Base-by-base conservation (phyloP, 306 rosid genomes). In the Dalbergia oliveri region DNA sequence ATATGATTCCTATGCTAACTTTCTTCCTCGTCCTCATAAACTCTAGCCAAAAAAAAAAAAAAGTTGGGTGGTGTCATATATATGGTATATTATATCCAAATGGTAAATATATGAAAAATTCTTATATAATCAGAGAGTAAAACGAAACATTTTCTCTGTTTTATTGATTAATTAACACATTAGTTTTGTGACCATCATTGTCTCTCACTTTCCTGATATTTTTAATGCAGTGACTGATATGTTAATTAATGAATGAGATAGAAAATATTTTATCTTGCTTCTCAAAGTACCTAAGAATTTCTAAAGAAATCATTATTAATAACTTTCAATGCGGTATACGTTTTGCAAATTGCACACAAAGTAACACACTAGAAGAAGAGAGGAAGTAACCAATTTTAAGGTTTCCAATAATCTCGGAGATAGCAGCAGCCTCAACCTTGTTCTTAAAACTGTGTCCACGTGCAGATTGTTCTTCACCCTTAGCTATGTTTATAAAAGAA, bases 1-100 rank as follows among this genome's bases (percentile, higher is more conserved):
- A 86, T 82, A 90, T 90, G 62, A 88, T 85, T 64, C 91, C 91
- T 47, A 90, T 72, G 81, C 91, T 82, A 8, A 84, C 85, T 68
- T 82, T 86, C 83, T 23, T 81, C 77, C 56, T 72, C 19, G 80
- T 82, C 33, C 16, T 9, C 4, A 5, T 62, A 75, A 57, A 84
- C 51, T 82, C 91, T 86, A 60, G n/a, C 6, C 6, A 19, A 54
- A 58, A 49, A 26, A 26, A n/a, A n/a, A n/a, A n/a, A n/a, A n/a
- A n/a, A n/a, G n/a, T n/a, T n/a, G n/a, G 23, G 43, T 35, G 1
- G 33, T 31, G 41, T 56, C 67, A 70, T 35, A 14, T 10, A 31
- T 35, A 15, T 16, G 59, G 57, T 45, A 11, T 60, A 14, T 18
- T 19, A 12, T 53, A 69, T 62, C 26, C 15, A 16, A 63, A 16